Evolutionary conservation across 352 stramenopile species (phyloP).

Genomic region (Phytopythium chamaehyphon): DNA sequence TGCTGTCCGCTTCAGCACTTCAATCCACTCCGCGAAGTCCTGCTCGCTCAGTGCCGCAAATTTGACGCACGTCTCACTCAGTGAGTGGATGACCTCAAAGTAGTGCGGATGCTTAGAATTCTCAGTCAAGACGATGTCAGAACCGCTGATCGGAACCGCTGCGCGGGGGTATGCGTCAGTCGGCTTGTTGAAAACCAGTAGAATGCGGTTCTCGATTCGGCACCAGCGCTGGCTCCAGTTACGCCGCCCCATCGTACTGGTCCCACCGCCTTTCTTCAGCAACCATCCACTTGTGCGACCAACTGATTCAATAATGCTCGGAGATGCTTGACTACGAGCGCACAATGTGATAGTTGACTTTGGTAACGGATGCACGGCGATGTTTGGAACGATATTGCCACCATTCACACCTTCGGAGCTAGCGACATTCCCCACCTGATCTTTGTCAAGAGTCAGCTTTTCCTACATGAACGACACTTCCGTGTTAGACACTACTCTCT

Average conservation of each 20-base stretch:
- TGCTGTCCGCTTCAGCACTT: slow-evolving; percentile 44
- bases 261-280: slow-evolving; percentile 80
- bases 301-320: too few species aligned
- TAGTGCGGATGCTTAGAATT: slow-evolving; percentile 74
- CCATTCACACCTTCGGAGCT: too few species aligned
- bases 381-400: too few species aligned
- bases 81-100: slow-evolving; percentile 75
- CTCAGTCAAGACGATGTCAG: slow-evolving; percentile 54
- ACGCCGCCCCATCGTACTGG: slow-evolving; percentile 61
- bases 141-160: slow-evolving; percentile 59
- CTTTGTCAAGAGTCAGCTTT: too few species aligned
- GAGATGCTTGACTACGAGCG: too few species aligned
- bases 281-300: slow-evolving; percentile 45
- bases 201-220: slow-evolving; percentile 66
- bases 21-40: slow-evolving; percentile 57
- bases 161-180: slow-evolving; percentile 50
- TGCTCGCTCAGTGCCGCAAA: slow-evolving; percentile 65
- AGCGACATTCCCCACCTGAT: too few species aligned
- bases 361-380: too few species aligned
- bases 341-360: too few species aligned
- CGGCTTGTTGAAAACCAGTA: slow-evolving; percentile 61
- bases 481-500: background rate
- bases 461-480: slow-evolving; percentile 9
- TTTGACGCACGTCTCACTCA: slow-evolving; percentile 72
- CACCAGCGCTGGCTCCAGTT: slow-evolving; percentile 81